Base-by-base conservation (phyloP, 352 stramenopile genomes). In the Albugo laibachii region DNA sequence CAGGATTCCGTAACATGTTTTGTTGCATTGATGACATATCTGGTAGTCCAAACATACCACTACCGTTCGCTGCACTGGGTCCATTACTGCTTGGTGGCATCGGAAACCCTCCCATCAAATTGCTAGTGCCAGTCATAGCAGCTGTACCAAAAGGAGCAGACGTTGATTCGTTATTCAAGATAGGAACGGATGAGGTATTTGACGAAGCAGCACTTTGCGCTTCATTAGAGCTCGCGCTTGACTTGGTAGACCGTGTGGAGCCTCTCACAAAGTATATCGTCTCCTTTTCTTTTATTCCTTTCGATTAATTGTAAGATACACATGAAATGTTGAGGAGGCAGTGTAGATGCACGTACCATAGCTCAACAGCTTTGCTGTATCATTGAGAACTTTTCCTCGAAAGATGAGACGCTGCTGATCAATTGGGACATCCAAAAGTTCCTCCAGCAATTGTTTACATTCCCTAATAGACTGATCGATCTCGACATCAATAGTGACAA, bases 351-450 rank as follows among this genome's bases (percentile, higher is more conserved):
- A 56, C 57, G 21, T 55, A 85, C 72, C 74, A 59, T 92, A 94
- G 56, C 72, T 83, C 15, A 63, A 59, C 42, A 92, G 65, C 16
- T 78, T 89, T 37, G 71, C 59, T 13, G 92, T 80, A 56, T 94
- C 80, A 56, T 93, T 88, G 47, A 94, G 72, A 48, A 94, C 75
- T 57, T 92, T 94, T 47, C 82, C 82, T 57, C 91, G 88, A 62
- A 81, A 83, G 48, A 93, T 92, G 47, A 93, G 69, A 4, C 81
- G 75, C 59, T 94, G 81, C 48, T 85, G 74, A 41, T 63, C 50
- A n/a, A 63, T 61, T 0, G 77, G 59, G 13, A 93, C 78, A 36
- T 82, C 67, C 20, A 80, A 86, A 45, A 58, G 52, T 5, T 53
- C 55, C 48, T 75, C 71, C 24, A 94, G 80, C 46, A 61, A 61